Percentiles rank a stretch among this genome's conserved stretches.
These are phyloP conservation scores for Aureobasidium sp. DNA, from an alignment of 2,329 filamentous ascomycete genomes.

Conservation along the genomic window DNA sequence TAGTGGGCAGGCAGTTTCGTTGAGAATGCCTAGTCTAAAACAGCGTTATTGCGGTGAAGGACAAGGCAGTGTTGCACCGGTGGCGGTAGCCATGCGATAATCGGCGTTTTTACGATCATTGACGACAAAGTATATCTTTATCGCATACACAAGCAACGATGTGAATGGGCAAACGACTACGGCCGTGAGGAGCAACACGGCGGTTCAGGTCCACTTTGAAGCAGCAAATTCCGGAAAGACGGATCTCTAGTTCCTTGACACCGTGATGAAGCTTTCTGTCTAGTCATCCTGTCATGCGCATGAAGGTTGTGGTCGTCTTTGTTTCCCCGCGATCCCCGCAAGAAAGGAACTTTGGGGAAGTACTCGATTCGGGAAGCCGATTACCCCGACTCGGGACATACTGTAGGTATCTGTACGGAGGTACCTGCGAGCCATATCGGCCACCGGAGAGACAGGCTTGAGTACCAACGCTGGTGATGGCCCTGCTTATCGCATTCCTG, in stretches of 20 bases:
- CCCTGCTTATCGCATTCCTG: background rate
- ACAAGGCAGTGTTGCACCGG: background rate
- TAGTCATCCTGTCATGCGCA: background rate
- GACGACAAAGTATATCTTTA: background rate
- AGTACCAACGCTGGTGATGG: background rate
- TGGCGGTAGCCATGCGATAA: background rate
- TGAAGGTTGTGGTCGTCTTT: constrained; percentile 3
- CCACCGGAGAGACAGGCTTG: background rate
- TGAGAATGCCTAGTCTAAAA: background rate
- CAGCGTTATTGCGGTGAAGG: background rate
- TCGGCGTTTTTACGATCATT: background rate
- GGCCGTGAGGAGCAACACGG: background rate
- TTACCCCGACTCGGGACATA: background rate
- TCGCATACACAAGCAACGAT: background rate
- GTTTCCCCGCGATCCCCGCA: constrained; percentile 13
- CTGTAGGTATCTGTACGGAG: too few species aligned
- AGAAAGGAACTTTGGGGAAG: constrained; percentile 3
- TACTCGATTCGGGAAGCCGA: constrained; percentile 3
- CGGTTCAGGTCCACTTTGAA: background rate
- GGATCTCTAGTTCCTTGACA: background rate
- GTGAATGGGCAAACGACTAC: background rate
- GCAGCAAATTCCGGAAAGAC: background rate
- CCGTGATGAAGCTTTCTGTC: background rate
- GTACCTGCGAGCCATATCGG: constrained; percentile 9
- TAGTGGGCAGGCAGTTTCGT: constrained; percentile 1